These are phyloP conservation scores for Colletotrichum tropicicola DNA, from an alignment of 2,329 filamentous ascomycete genomes.

Conservation along the genomic window DNA sequence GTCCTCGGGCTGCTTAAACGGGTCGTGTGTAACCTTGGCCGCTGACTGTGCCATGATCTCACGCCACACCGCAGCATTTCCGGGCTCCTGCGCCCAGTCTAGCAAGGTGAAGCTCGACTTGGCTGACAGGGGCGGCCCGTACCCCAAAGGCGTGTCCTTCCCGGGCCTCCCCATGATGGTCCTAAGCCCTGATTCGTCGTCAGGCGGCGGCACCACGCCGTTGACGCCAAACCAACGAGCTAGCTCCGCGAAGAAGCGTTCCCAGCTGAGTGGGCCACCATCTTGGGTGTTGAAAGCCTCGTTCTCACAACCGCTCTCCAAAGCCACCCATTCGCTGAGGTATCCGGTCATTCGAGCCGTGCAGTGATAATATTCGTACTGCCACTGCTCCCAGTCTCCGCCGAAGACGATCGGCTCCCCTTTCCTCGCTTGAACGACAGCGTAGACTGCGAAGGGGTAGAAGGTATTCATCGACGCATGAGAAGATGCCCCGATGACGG, in stretches of 20 bases:
- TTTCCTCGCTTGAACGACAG: neutral
- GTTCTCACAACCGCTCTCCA: neutral
- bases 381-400: conserved; percentile 16
- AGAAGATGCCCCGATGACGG: neutral
- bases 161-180: neutral
- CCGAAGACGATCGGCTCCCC: conserved; percentile 2
- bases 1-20: neutral
- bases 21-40: neutral
- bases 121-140: neutral
- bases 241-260: neutral
- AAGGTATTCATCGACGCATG: conserved; percentile 4
- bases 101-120: neutral
- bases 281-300: conserved; percentile 10
- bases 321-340: neutral
- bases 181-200: neutral
- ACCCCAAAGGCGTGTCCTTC: neutral
- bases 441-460: neutral
- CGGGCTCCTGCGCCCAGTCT: neutral
- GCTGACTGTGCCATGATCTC: neutral
- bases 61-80: neutral
- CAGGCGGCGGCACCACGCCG: neutral
- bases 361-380: neutral
- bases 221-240: conserved; percentile 6
- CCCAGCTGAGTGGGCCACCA: neutral
- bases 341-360: conserved; percentile 4